These are phyloP conservation scores for Boletus subcaerulescens DNA, from an alignment of 768 basidiomycete genomes.

Conservation along the genomic window DNA sequence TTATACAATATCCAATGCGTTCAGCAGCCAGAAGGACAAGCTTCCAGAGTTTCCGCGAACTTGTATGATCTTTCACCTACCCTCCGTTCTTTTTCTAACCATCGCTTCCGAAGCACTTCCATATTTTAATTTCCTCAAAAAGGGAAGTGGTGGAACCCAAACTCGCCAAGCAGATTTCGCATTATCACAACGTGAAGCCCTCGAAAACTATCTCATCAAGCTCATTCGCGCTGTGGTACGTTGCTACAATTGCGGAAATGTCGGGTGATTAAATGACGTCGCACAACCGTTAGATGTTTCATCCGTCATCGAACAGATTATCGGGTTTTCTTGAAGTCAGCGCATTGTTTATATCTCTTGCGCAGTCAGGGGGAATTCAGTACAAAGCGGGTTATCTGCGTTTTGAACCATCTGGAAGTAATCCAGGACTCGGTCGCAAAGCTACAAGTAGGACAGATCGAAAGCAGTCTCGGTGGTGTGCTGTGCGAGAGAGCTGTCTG, in stretches of 20 bases:
- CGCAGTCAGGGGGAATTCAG: constrained; percentile 79
- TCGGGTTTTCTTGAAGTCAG: constrained; percentile 91
- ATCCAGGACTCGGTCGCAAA: constrained; percentile 62
- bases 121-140: constrained; percentile 83
- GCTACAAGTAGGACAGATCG: constrained; percentile 56
- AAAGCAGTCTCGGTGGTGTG: constrained; percentile 82
- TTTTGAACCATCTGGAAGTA: constrained; percentile 51
- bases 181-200: constrained; percentile 69
- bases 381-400: constrained; percentile 87
- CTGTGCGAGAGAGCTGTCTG: constrained; percentile 88
- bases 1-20: constrained; percentile 81
- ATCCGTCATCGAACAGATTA: constrained; percentile 86
- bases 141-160: constrained; percentile 51
- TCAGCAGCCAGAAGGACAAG: constrained; percentile 66
- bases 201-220: constrained; percentile 86
- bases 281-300: constrained; percentile 27
- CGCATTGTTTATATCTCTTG: constrained; percentile 77
- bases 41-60: constrained; percentile 92
- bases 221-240: constrained; percentile 88
- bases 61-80: constrained; percentile 39
- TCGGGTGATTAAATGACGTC: constrained; percentile 1
- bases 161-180: constrained; percentile 74
- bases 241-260: background rate
- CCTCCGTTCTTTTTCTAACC: background rate
- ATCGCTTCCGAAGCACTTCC: constrained; percentile 58